Evolutionary conservation across 176 grass and related monocot species (phyloP).

Genomic region (Typha latifolia): DNA sequence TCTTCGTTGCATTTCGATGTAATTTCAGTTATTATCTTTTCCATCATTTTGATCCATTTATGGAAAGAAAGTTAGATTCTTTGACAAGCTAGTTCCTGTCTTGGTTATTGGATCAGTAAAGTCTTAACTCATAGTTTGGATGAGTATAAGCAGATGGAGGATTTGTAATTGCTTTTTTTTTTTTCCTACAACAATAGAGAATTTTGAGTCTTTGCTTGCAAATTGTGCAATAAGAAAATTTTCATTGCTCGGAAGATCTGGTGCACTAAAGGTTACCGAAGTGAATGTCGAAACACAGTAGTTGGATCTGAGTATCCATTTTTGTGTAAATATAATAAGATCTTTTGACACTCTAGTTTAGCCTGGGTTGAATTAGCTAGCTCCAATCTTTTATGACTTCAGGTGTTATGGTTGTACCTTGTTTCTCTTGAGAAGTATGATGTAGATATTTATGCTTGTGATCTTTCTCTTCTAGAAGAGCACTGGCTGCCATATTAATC

Average conservation of each 20-base stretch:
- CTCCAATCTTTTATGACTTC: too few species aligned
- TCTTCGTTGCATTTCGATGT: background rate
- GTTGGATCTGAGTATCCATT: background rate
- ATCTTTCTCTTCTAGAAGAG: too few species aligned
- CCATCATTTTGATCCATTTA: too few species aligned
- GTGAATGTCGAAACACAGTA: background rate
- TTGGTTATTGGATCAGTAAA: background rate
- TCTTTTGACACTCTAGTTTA: background rate
- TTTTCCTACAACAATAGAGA: slow-evolving; percentile 2
- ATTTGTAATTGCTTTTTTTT: background rate
- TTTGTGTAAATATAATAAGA: slow-evolving; percentile 15
- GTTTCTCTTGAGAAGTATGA: too few species aligned
- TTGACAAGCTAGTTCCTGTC: background rate
- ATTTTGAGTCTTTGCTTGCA: background rate
- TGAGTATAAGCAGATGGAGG: background rate
- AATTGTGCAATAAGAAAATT: background rate
- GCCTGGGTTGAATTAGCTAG: too few species aligned
- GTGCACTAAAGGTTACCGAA: background rate
- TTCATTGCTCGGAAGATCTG: slow-evolving; percentile 18
- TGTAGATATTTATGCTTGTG: too few species aligned
- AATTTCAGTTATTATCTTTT: background rate
- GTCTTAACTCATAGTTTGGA: background rate
- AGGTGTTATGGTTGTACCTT: too few species aligned
- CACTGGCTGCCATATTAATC: background rate
- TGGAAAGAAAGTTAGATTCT: background rate